Percentiles rank a stretch among this genome's conserved stretches.
phyloP scores from a whole-genome alignment of 2,329 filamentous ascomycete genomes.

The Phaeosphaeriaceae sp. region DNA sequence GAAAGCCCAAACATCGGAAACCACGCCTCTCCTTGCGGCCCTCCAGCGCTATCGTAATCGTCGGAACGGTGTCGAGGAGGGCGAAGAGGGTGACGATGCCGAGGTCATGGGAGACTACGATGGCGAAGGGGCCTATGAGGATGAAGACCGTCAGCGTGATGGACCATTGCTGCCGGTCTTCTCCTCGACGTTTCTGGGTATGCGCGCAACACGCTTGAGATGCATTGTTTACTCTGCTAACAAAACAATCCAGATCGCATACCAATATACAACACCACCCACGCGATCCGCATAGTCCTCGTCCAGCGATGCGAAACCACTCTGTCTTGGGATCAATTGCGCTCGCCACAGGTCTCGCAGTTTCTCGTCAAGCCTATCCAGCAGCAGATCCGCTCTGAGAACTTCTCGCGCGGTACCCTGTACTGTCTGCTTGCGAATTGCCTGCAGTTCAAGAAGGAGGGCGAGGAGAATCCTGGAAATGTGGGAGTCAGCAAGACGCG shows the following conservation, averaged over 20 bases:
- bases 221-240: constrained; percentile 36
- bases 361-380: constrained; percentile 96
- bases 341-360: constrained; percentile 94
- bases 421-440: constrained; percentile 95
- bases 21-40: constrained; percentile 46
- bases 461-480: constrained; percentile 80
- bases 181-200: constrained; percentile 49
- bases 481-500: constrained; percentile 84
- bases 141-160: constrained; percentile 36
- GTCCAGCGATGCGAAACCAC: constrained; percentile 89
- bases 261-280: constrained; percentile 89
- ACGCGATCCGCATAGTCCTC: constrained; percentile 86
- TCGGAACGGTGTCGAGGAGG: constrained; percentile 30
- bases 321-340: constrained; percentile 90
- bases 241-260: constrained; percentile 70
- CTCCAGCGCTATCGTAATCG: constrained; percentile 38
- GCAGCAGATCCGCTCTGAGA: constrained; percentile 81
- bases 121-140: constrained; percentile 41
- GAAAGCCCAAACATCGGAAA: constrained; percentile 40
- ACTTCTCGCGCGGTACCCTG: constrained; percentile 85
- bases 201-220: constrained; percentile 7
- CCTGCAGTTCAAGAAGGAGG: constrained; percentile 90
- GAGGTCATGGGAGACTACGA: constrained; percentile 33
- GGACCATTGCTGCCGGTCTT: constrained; percentile 51
- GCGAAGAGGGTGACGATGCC: constrained; percentile 27